Evolutionary conservation across 257 asterid genomes (phyloP).

Genomic region (Ligustrum vulgare): DNA sequence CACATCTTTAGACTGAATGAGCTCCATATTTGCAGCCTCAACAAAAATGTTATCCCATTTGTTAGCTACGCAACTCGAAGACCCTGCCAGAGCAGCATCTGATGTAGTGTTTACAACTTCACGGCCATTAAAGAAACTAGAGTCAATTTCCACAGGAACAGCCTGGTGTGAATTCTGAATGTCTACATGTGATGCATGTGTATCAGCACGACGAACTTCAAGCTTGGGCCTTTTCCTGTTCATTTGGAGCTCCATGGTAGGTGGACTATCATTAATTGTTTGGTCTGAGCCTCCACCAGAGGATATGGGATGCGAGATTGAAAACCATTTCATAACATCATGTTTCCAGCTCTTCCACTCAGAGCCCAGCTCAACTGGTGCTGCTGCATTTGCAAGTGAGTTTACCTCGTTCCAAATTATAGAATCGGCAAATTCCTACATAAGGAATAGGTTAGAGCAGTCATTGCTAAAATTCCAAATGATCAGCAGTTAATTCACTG

Average conservation of each 20-base stretch:
- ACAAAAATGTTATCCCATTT: slow-evolving; percentile 72
- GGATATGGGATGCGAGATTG: slow-evolving; percentile 60
- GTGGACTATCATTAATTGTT: slow-evolving; percentile 45
- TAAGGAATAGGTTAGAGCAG: slow-evolving; percentile 19
- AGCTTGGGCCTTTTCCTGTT: slow-evolving; percentile 92
- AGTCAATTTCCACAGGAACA: slow-evolving; percentile 49
- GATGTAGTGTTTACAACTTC: slow-evolving; percentile 32
- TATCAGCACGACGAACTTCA: slow-evolving; percentile 97
- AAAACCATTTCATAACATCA: slow-evolving; percentile 90
- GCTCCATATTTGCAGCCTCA: slow-evolving; percentile 55
- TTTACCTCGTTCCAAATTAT: slow-evolving; percentile 80
- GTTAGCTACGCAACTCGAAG: slow-evolving; percentile 44
- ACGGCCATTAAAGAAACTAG: slow-evolving; percentile 45
- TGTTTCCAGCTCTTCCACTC: slow-evolving; percentile 91
- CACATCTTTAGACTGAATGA: slow-evolving; percentile 41
- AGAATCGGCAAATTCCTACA: slow-evolving; percentile 78
- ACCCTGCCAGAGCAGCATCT: slow-evolving; percentile 34
- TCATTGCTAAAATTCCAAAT: slow-evolving; percentile 11
- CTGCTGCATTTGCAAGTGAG: slow-evolving; percentile 50
- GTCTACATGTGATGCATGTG: slow-evolving; percentile 47
- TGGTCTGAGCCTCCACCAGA: slow-evolving; percentile 46
- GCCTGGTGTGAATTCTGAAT: slow-evolving; percentile 50
- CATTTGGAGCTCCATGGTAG: slow-evolving; percentile 47
- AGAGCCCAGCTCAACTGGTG: slow-evolving; percentile 48
- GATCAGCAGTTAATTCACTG: slow-evolving; percentile 10